Evolutionary conservation across 2,329 filamentous ascomycete species (phyloP), one percentile per base, ranked within the genome.

Genomic region (Pseudocercospora crystallina): DNA sequence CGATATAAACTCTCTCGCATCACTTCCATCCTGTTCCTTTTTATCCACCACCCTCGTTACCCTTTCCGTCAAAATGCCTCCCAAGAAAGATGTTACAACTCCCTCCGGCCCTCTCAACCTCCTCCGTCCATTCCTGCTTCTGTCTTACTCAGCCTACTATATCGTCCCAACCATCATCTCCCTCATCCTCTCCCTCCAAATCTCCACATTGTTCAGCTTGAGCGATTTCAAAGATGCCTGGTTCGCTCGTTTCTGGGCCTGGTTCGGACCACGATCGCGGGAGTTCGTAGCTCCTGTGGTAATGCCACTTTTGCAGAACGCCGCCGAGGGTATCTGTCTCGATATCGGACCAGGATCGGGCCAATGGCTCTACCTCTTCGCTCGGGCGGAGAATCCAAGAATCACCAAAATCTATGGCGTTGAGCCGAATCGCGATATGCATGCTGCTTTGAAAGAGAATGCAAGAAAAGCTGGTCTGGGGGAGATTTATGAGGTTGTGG

Each of bases 321-420:
- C 73, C 2, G 69, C 82, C 8, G 61, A 62, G 0, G 81, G 83
- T 2, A 71, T 77, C 2, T 77, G 84, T 5, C 65, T 86, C 37
- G 84, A 87, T 67, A 75, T 86, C 47, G 84, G 84, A 2, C 77
- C 84, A 1, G 84, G 81, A 2, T 75, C 69, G 1, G 84, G 83
- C 2, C 73, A 82, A 65, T 86, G 82, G 82, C 76, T 81, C 3
- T 73, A 78, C 32, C 65, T 83, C 13, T 81, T 83, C 51, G 59
- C 63, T 0, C 46, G 55, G 5, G 61, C 61, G 1, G 54, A 61
- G 2, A 68, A 68, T 20, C 50, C 56, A 9, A 47, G 58, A 13
- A 66, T 71, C 40, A 70, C 61, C 2, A 72, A 66, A 54, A 70
- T 87, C 37, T 85, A 81, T 59, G 84, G 83, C 47, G 76, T 87